These are phyloP conservation scores for Spizellomyces sp. DNA, from an alignment of 192 early-diverging fungal genomes.

Conservation along the genomic window DNA sequence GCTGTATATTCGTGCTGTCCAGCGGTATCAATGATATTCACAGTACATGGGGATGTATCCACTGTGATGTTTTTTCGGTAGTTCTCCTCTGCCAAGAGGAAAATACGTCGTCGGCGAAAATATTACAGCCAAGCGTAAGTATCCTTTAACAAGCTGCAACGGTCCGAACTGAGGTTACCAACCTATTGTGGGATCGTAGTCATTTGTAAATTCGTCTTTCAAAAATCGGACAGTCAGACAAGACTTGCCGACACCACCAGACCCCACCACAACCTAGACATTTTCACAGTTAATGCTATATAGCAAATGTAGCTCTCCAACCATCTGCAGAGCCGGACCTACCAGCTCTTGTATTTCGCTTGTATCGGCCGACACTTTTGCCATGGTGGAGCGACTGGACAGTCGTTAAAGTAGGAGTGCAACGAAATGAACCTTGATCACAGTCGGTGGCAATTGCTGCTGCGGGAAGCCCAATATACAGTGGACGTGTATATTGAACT, in stretches of 20 bases:
- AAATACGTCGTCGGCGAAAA: background rate
- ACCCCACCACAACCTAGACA: conserved; percentile 59
- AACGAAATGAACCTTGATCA: too few relatives aligned
- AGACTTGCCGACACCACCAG: conserved; percentile 64
- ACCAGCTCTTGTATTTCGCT: conserved; percentile 40
- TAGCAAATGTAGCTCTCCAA: background rate
- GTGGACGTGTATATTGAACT: too few relatives aligned
- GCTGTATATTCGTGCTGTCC: conserved; percentile 64
- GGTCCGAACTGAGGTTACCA: background rate
- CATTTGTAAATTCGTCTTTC: conserved; percentile 61
- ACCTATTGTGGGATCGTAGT: conserved; percentile 63
- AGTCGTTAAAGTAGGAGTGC: too few relatives aligned
- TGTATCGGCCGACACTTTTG: conserved; percentile 33
- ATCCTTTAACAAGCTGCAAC: background rate
- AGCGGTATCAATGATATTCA: conserved; percentile 63
- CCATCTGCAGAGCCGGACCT: background rate
- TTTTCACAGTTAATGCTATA: background rate
- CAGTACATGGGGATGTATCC: conserved; percentile 48
- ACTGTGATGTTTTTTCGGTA: conserved; percentile 57
- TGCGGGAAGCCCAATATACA: too few relatives aligned
- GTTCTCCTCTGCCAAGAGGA: conserved; percentile 50
- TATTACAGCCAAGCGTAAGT: background rate
- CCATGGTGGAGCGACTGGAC: conserved; percentile 3
- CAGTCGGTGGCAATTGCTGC: too few relatives aligned
- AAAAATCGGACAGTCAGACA: conserved; percentile 62